A percentile compares a stretch with the other conserved stretches of the same genome.
Evolutionary conservation across 371 early-diverging fungal species (phyloP).

Genomic region (Neoconidiobolus thromboides): DNA sequence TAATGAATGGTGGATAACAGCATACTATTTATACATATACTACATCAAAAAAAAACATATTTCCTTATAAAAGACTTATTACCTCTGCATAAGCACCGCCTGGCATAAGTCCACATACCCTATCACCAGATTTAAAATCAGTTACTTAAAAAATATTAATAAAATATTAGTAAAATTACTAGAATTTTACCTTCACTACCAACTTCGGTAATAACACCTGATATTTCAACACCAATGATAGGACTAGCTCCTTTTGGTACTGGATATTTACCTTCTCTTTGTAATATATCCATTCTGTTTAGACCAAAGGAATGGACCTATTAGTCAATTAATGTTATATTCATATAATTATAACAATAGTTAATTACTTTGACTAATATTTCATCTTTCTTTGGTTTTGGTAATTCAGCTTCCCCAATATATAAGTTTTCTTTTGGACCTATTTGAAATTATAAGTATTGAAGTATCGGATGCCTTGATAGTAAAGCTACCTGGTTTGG

Average conservation of each 20-base stretch:
- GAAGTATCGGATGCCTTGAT: not conserved
- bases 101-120: conserved; percentile 45
- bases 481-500: not conserved
- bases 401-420: conserved; percentile 21
- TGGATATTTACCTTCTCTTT: conserved; percentile 52
- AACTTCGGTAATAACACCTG: conserved; percentile 36
- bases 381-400: conserved; percentile 27
- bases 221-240: conserved; percentile 55
- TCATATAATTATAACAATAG: not conserved
- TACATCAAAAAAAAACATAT: not conserved
- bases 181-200: conserved; percentile 20
- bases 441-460: not conserved
- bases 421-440: not conserved
- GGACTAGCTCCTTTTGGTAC: conserved; percentile 35
- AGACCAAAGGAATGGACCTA: conserved; percentile 36
- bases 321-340: not conserved
- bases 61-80: conserved; percentile 3
- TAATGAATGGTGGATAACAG: conserved; percentile 30
- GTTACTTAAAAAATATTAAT: conserved; percentile 13
- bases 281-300: conserved; percentile 59
- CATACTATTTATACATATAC: conserved; percentile 21
- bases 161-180: not conserved
- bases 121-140: conserved; percentile 33
- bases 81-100: conserved; percentile 57
- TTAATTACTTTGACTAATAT: conserved; percentile 37